Evolutionary conservation across 306 rosid species (phyloP), one percentile per base, ranked within the genome.

Genomic region (apple (Malus domestica)): DNA sequence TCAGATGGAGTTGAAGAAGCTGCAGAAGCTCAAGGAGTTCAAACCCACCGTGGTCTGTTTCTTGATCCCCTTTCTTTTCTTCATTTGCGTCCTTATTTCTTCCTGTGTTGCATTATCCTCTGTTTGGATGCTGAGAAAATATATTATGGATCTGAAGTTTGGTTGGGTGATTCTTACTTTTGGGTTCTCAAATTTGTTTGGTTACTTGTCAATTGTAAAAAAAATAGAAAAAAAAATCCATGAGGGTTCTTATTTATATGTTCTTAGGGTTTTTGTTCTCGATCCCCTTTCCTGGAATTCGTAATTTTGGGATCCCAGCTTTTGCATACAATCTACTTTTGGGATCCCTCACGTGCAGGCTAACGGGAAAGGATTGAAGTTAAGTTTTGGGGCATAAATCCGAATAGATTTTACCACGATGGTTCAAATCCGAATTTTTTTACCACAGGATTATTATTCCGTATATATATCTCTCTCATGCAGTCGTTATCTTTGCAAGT

Each of bases 11-110:
- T 29, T 29, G 30, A 29, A 29, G 3, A 29, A 29, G 30, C 30
- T 46, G 89, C 98, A 89, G 78, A 95, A 95, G 70, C 52, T 87
- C 80, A 92, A 95, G 88, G 97, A 92, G 83, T 95, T 95, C 83
- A 95, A 92, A 80, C 98, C 98, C 70, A 88, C 79, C 58, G 69
- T 95, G 95, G 98, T 92, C 38, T 13, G 84, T 71, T 74, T 61
- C 25, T 52, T 42, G n/a, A 46, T n/a, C 14, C 32, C 20, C 52
- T 35, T 14, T 1, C 4, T 1, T 35, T 55, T 38, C 54, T 32
- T 19, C 22, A 0, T 58, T 71, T 32, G 2, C 33, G 42, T 20
- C 11, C 14, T 25, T 45, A 51, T 14, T 46, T 40, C 2, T 46
- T 32, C 46, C n/a, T 13, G 20, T 6, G 52, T 51, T 19, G 33